Conservation (phyloP, 306 rosid species). For the Prinsepia uniflora region DNA sequence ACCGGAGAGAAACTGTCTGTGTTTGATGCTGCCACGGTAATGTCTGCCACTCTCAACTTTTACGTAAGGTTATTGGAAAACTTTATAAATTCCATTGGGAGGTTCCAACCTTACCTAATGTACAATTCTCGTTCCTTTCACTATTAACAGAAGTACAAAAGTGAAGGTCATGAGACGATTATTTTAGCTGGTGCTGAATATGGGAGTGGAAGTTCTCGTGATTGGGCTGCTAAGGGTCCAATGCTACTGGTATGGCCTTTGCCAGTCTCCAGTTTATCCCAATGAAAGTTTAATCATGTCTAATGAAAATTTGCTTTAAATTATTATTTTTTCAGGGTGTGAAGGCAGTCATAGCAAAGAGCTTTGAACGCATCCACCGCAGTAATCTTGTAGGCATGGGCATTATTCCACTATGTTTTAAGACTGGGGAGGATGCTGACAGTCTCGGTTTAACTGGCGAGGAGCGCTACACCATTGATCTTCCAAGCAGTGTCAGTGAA, state of each 20-base stretch:
- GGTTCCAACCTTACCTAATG: neutral
- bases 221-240: conserved; percentile 99
- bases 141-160: conserved; percentile 66
- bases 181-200: conserved; percentile 93
- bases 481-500: conserved; percentile 67
- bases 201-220: conserved; percentile 97
- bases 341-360: conserved; percentile 91
- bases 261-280: conserved; percentile 6
- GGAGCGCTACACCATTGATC: conserved; percentile 75
- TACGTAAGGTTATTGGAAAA: neutral
- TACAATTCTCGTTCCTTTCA: neutral
- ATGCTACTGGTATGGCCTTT: conserved; percentile 64
- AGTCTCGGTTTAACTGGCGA: conserved; percentile 76
- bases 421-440: conserved; percentile 87
- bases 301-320: conserved; percentile 8
- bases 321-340: conserved; percentile 56
- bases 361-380: conserved; percentile 95
- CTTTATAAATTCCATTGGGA: neutral
- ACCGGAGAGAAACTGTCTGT: conserved; percentile 83
- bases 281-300: neutral
- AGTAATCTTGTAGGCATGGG: conserved; percentile 99
- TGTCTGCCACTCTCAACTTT: conserved; percentile 21
- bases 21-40: conserved; percentile 84
- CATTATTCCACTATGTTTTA: conserved; percentile 75
- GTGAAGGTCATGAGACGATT: conserved; percentile 66